Evolutionary conservation across 164 flowering plant species (phyloP).

Genomic region (Chloranthus sessilifolius): DNA sequence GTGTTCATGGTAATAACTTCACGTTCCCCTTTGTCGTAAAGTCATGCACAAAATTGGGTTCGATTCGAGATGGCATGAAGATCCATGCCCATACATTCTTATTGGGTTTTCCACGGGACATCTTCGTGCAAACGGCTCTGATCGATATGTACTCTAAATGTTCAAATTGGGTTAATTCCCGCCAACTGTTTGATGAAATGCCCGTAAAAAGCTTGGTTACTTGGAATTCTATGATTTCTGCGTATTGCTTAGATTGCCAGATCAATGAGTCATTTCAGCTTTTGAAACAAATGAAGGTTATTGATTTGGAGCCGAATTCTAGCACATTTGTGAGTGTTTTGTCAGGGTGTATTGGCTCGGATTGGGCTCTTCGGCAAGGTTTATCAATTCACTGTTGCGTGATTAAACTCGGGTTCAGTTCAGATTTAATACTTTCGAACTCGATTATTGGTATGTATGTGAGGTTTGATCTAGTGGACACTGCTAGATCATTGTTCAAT

Average conservation of each 20-base stretch:
- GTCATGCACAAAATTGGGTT: slow-evolving; percentile 24
- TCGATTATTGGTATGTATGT: slow-evolving; percentile 30
- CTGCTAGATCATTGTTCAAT: slow-evolving; percentile 25
- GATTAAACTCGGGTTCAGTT: slow-evolving; percentile 21
- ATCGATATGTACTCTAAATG: slow-evolving; percentile 25
- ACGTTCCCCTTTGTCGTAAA: slow-evolving; percentile 31
- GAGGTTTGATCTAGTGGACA: slow-evolving; percentile 11
- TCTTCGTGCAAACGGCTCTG: slow-evolving; percentile 33
- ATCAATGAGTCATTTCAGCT: slow-evolving; percentile 17
- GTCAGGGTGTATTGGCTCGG: slow-evolving; percentile 16
- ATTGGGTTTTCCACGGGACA: slow-evolving; percentile 23
- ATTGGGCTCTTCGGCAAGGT: slow-evolving; percentile 17
- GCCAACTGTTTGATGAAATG: slow-evolving; percentile 38
- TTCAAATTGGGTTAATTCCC: slow-evolving; percentile 15
- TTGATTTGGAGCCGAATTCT: slow-evolving; percentile 20
- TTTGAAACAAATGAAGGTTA: slow-evolving; percentile 25
- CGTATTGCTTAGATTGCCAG: slow-evolving; percentile 16
- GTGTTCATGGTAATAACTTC: slow-evolving; percentile 25
- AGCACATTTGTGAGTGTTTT: slow-evolving; percentile 23
- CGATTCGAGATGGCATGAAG: slow-evolving; percentile 11
- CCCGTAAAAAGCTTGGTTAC: slow-evolving; percentile 20
- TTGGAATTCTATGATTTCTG: slow-evolving; percentile 34
- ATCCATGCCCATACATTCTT: slow-evolving; percentile 25
- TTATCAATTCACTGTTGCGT: slow-evolving; percentile 23
- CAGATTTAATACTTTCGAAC: slow-evolving; percentile 25